Percentiles rank a stretch among this genome's conserved stretches.
Evolutionary conservation across 2,329 filamentous ascomycete species (phyloP).

Genomic region (Dryadomyces sulphureus): DNA sequence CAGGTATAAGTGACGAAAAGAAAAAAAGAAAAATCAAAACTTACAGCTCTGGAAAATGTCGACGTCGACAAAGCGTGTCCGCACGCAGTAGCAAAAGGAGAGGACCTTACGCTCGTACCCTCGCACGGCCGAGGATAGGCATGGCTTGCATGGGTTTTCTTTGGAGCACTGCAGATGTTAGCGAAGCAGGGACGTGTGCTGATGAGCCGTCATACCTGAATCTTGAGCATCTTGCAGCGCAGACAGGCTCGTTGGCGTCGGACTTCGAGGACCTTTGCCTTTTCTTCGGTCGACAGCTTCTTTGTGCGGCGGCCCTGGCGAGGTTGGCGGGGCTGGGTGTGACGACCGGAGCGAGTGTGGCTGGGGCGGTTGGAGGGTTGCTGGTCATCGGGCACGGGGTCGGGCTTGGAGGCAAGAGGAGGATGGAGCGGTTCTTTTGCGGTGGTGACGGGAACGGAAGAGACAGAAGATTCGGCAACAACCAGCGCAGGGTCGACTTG

Average conservation of each 20-base stretch:
- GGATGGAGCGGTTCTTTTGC: too few species aligned
- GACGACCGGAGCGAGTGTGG: neutral
- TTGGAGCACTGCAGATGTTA: conserved; percentile 13
- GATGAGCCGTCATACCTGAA: conserved; percentile 11
- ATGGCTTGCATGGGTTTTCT: conserved; percentile 15
- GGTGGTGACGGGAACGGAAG: neutral
- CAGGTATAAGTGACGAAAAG: too few species aligned
- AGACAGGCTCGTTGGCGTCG: conserved; percentile 16
- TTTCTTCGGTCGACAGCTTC: conserved; percentile 13
- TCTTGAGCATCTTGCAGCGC: conserved; percentile 16
- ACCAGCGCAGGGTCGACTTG: neutral
- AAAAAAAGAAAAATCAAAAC: too few species aligned
- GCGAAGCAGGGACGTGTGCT: neutral
- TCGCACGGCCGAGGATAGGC: conserved; percentile 14
- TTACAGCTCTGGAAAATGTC: conserved; percentile 15
- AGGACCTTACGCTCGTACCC: conserved; percentile 15
- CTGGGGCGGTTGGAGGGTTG: neutral
- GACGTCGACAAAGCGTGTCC: conserved; percentile 16
- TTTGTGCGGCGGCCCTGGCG: conserved; percentile 10
- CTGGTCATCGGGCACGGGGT: neutral
- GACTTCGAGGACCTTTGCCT: conserved; percentile 14
- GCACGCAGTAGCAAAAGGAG: conserved; percentile 17
- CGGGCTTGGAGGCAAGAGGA: neutral
- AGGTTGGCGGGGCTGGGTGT: neutral
- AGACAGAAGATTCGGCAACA: neutral